Evolutionary conservation across 108 stramenopile species (phyloP).

Genomic region (Fragilaria crotonensis): DNA sequence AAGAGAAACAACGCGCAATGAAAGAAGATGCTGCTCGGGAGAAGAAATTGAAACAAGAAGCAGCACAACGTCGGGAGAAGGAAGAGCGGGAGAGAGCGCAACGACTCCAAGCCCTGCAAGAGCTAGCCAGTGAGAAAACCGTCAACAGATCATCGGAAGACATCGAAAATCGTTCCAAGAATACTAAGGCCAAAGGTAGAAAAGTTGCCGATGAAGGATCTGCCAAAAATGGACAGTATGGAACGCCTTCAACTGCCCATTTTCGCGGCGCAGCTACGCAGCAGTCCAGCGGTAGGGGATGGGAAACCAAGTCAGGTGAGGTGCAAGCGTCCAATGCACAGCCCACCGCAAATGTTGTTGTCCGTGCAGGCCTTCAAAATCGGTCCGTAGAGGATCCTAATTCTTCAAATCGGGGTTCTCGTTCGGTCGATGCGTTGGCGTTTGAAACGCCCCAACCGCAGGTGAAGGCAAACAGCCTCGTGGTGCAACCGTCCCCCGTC

Average conservation of each 20-base stretch:
- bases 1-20: constrained; percentile 30
- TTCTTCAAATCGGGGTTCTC: background rate
- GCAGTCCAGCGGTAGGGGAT: background rate
- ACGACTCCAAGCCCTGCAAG: constrained; percentile 10
- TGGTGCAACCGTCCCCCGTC: background rate
- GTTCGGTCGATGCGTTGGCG: background rate
- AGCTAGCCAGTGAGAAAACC: constrained; percentile 10
- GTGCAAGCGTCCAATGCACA: background rate
- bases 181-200: constrained; percentile 5
- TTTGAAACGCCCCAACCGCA: background rate
- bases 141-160: background rate
- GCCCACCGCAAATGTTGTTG: background rate
- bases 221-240: background rate
- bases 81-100: constrained; percentile 8
- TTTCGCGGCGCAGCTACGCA: background rate
- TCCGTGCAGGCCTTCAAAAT: background rate
- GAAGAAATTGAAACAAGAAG: constrained; percentile 10
- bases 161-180: constrained; percentile 1
- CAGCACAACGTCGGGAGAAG: constrained; percentile 14
- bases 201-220: background rate
- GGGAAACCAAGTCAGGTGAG: background rate
- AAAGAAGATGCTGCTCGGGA: constrained; percentile 3
- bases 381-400: background rate
- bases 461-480: background rate
- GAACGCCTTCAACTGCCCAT: background rate